Conservation (phyloP, 2,329 filamentous ascomycete genomes). For the Stagonosporopsis vannaccii region DNA sequence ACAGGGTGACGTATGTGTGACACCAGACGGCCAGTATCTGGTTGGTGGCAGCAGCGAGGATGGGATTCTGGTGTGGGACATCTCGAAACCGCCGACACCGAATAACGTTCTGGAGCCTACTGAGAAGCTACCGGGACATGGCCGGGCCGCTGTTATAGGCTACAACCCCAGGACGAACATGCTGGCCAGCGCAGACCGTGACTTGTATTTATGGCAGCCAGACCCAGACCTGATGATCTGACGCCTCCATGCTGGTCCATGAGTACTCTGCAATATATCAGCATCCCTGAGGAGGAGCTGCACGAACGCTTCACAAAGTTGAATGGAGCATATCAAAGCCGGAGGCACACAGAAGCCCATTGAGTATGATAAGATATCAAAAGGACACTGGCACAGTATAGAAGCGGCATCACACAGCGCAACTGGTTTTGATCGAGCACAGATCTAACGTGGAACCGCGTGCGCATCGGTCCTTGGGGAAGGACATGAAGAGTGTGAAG, state of each 20-base stretch:
- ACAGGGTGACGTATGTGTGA: conserved; percentile 84
- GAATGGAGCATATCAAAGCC: neutral
- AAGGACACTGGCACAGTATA: neutral
- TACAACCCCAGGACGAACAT: conserved; percentile 94
- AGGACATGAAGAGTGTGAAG: neutral
- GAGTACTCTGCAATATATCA: neutral
- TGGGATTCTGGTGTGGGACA: conserved; percentile 88
- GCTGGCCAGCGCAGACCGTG: conserved; percentile 86
- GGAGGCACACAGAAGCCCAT: neutral
- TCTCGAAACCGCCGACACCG: conserved; percentile 59
- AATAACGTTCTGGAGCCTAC: conserved; percentile 69
- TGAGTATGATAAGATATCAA: neutral
- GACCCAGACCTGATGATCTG: conserved; percentile 53
- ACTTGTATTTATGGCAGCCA: conserved; percentile 62
- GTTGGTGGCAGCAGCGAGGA: conserved; percentile 76
- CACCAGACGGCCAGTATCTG: conserved; percentile 87
- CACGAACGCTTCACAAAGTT: neutral
- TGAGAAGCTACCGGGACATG: conserved; percentile 67
- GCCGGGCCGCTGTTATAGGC: conserved; percentile 75
- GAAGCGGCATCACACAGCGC: neutral
- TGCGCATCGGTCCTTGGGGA: neutral
- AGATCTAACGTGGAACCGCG: neutral
- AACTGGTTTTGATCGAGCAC: neutral
- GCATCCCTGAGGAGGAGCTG: neutral
- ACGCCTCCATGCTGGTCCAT: neutral